These are phyloP conservation scores for Rhodotorula kratochvilovae DNA, from an alignment of 768 basidiomycete species.

Conservation along the genomic window DNA sequence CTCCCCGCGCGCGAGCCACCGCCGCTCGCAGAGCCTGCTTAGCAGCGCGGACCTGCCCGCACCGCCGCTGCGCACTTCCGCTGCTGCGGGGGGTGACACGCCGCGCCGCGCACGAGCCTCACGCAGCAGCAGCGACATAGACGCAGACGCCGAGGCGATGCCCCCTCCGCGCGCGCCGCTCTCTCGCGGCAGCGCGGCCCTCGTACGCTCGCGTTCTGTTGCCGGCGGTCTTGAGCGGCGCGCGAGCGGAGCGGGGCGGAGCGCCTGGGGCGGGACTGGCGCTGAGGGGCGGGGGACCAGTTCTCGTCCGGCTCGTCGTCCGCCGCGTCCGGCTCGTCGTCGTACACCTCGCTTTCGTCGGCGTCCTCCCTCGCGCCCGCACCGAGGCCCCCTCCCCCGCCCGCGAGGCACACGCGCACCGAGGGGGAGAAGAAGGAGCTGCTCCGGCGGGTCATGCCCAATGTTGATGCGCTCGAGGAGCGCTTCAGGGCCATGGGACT, in stretches of 20 bases:
- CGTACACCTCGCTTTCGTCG: not conserved
- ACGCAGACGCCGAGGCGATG: not conserved
- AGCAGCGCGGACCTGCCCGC: too few relatives aligned
- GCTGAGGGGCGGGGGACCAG: too few relatives aligned
- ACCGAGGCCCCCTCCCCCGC: too few relatives aligned
- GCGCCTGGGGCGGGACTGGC: too few relatives aligned
- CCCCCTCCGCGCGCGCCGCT: not conserved
- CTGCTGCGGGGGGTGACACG: not conserved
- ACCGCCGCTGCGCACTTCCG: not conserved
- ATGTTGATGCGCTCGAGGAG: constrained; percentile 37
- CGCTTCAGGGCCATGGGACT: constrained; percentile 34
- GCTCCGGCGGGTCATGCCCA: constrained; percentile 32
- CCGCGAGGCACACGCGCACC: not conserved
- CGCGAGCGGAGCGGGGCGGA: too few relatives aligned
- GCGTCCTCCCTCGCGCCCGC: not conserved
- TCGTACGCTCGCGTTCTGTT: too few relatives aligned
- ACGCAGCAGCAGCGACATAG: not conserved
- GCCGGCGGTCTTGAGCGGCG: too few relatives aligned
- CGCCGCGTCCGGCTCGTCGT: not conserved
- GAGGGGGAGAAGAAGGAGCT: constrained; percentile 32
- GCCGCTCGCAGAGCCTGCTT: constrained; percentile 5
- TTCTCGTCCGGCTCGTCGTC: not conserved
- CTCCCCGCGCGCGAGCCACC: not conserved
- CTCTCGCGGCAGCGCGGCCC: too few relatives aligned
- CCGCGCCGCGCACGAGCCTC: not conserved